Percentiles rank a stretch among this genome's conserved stretches.
Conservation (phyloP, 208 protist genomes). For the Balamuthia mandrillaris region DNA sequence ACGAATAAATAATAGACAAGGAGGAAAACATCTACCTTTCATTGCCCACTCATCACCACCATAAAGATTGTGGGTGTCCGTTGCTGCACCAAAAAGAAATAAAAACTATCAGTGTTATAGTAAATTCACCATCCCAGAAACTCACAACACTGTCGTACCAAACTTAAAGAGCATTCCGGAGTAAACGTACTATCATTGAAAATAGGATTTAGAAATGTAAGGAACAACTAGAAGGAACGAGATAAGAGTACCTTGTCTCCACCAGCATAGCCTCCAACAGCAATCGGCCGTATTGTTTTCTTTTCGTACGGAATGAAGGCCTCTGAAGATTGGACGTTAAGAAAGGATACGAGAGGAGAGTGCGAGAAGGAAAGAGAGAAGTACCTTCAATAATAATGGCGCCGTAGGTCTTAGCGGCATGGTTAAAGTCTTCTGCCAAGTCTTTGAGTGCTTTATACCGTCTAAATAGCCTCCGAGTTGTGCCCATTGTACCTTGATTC, state of each 20-base stretch:
- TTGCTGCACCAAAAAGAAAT: constrained; percentile 7
- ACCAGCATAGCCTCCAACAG: background rate
- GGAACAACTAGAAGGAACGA: background rate
- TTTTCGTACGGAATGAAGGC: constrained; percentile 7
- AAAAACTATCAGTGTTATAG: background rate
- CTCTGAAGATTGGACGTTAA: background rate
- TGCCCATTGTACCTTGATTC: background rate
- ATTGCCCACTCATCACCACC: constrained; percentile 3
- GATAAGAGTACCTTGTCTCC: background rate
- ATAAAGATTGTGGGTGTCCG: background rate
- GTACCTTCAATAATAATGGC: constrained; percentile 34
- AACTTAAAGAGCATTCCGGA: constrained; percentile 30
- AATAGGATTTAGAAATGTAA: background rate
- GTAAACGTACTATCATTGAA: constrained; percentile 11
- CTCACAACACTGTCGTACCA: background rate
- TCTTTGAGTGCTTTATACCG: constrained; percentile 6
- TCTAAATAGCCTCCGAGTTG: background rate
- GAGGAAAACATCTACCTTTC: too few species aligned
- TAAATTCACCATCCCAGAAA: background rate
- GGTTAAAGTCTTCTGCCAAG: constrained; percentile 27
- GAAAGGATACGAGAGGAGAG: background rate
- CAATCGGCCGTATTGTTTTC: constrained; percentile 15
- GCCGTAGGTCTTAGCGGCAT: constrained; percentile 10
- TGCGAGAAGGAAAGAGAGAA: background rate
- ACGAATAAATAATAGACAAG: too few species aligned